Base-by-base conservation (phyloP, 352 stramenopile genomes). In the Hyaloperonospora brassicae region DNA sequence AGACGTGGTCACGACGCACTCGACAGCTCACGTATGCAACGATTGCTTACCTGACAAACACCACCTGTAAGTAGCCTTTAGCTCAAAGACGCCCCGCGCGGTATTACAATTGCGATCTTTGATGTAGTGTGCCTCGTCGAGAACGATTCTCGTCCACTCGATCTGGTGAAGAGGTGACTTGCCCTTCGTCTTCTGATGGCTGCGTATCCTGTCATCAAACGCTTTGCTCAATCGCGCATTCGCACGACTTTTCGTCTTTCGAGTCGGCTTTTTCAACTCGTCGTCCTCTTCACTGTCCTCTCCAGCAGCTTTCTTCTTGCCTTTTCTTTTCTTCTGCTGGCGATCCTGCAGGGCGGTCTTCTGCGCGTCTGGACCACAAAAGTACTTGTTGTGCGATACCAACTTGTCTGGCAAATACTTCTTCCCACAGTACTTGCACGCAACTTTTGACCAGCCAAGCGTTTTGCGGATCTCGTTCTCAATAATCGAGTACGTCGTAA, bases 401-500 rank as follows among this genome's bases (percentile, higher is more conserved):
- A 99, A 68, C 60, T 99, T 99, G 55, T 98, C 91, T 1, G 91
- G 89, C 2, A 95, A 42, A 52, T 87, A 97, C 24, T 84, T 79
- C 49, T 88, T 89, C 34, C 92, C 93, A 70, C 96, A 99, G 64
- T 98, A 98, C 34, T 92, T 89, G 69, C 97, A 99, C 47, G 77
- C 68, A 1, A 92, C 73, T 52, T 93, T 93, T 9, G 76, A 69
- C 59, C 73, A 78, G 1, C 72, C 76, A 1, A 89, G 70, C 12
- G 72, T 86, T 52, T 90, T 87, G n/a, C 81, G 79, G 23, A 80
- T 73, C 55, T 99, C 96, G 44, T 59, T 87, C 59, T 97, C 86
- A 25, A 97, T 77, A 49, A 98, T 95, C 1, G 89, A 97, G 72
- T 99, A 99, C 0, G 97, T 99, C 2, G 97, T 99, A 1, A 99